Evolutionary conservation across 1,284 basidiomycete genomes (phyloP).

Genomic region (Microbotryum intermedium): DNA sequence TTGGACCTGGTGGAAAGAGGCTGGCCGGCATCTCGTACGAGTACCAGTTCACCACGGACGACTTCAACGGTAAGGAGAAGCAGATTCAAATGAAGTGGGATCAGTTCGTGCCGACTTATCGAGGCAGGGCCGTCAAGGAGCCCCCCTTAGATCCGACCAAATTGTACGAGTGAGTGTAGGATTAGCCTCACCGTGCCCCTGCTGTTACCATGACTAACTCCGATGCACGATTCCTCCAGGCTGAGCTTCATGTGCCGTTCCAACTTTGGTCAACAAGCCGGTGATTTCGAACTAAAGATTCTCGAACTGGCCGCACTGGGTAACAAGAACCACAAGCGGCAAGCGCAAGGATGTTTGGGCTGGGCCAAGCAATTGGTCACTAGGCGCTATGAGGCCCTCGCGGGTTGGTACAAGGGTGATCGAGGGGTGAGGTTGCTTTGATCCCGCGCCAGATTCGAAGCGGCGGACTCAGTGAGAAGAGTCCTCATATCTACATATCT

Average conservation of each 20-base stretch:
- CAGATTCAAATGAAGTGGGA: slow-evolving; percentile 37
- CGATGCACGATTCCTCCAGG: neutral
- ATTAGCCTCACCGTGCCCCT: neutral
- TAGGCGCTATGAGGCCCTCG: no score
- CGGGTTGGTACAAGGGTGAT: no score
- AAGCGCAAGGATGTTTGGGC: neutral
- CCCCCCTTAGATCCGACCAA: slow-evolving; percentile 35
- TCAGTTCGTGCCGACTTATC: slow-evolving; percentile 43
- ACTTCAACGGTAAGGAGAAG: neutral
- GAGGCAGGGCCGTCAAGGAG: slow-evolving; percentile 38
- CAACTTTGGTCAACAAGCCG: slow-evolving; percentile 41
- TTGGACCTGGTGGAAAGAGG: slow-evolving; percentile 38
- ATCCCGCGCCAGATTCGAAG: no score
- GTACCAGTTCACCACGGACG: slow-evolving; percentile 35
- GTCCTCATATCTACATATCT: no score
- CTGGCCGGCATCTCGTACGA: slow-evolving; percentile 44
- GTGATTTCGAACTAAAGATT: slow-evolving; percentile 38
- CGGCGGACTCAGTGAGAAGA: no score
- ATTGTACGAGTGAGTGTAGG: slow-evolving; percentile 31
- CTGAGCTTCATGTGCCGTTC: slow-evolving; percentile 41
- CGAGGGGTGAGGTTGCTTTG: no score
- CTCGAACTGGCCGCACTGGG: slow-evolving; percentile 26
- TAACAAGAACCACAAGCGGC: neutral
- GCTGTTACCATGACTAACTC: neutral
- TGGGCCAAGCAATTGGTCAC: neutral